Conservation (phyloP, 805 yeast genomes). For the Scheffersomyces coipomensis region DNA sequence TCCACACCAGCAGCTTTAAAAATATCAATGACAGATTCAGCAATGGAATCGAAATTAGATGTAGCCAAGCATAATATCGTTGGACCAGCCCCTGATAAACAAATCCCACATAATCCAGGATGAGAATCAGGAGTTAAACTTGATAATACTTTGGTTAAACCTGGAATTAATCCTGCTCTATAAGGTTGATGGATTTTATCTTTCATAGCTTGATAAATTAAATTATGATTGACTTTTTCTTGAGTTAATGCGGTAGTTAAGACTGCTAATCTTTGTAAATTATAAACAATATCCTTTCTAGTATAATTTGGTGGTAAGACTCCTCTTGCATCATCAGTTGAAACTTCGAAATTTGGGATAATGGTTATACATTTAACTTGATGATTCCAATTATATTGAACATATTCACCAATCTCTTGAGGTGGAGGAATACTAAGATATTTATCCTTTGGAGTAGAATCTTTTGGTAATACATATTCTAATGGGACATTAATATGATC, state of each 20-base stretch:
- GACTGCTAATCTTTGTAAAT: slow-evolving; percentile 89
- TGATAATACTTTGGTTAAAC: slow-evolving; percentile 74
- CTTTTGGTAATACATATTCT: slow-evolving; percentile 76
- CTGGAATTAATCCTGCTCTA: slow-evolving; percentile 88
- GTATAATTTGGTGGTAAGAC: slow-evolving; percentile 83
- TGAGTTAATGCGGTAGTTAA: slow-evolving; percentile 89
- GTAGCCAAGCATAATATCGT: slow-evolving; percentile 94
- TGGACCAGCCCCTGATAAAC: slow-evolving; percentile 98
- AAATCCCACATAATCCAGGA: slow-evolving; percentile 87
- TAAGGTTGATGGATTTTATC: slow-evolving; percentile 98
- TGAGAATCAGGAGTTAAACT: slow-evolving; percentile 79
- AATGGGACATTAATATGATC: slow-evolving; percentile 74
- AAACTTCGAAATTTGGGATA: slow-evolving; percentile 91
- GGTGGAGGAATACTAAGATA: slow-evolving; percentile 58
- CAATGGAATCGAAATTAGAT: slow-evolving; percentile 79
- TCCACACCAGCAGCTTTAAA: slow-evolving; percentile 65
- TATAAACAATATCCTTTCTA: slow-evolving; percentile 82
- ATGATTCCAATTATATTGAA: slow-evolving; percentile 79
- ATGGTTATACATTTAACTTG: slow-evolving; percentile 85
- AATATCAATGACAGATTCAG: slow-evolving; percentile 66
- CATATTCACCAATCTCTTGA: slow-evolving; percentile 78
- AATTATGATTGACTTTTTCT: slow-evolving; percentile 74
- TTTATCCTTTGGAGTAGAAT: slow-evolving; percentile 59
- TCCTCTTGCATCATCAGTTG: slow-evolving; percentile 87
- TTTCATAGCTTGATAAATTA: slow-evolving; percentile 94